phyloP scores from a whole-genome alignment of 1,284 basidiomycete genomes.

The Tetrapyrgos nigripes region DNA sequence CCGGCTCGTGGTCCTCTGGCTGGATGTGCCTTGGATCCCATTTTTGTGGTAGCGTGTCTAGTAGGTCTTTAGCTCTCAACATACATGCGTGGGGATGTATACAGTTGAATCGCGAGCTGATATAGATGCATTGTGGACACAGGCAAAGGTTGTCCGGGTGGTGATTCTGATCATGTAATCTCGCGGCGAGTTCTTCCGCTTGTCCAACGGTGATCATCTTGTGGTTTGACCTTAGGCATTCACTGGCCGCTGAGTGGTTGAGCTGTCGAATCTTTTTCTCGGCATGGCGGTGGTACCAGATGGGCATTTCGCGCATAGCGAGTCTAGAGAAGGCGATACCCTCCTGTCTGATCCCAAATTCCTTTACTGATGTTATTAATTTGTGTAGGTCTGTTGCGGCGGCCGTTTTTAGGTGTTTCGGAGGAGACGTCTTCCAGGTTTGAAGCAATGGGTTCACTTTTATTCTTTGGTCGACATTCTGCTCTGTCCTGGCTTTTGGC shows the following conservation, averaged over 20 bases:
- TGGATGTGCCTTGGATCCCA: slow-evolving; percentile 3
- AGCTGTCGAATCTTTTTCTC: not conserved
- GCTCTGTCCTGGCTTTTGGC: not conserved
- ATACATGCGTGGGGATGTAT: slow-evolving; percentile 6
- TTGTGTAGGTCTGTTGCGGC: slow-evolving; percentile 21
- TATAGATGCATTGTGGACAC: slow-evolving; percentile 4
- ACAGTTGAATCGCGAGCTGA: not conserved
- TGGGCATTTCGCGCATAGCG: slow-evolving; percentile 22
- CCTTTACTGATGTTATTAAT: slow-evolving; percentile 18
- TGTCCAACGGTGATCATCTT: not conserved
- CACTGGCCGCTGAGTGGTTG: not conserved
- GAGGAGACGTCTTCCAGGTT: slow-evolving; percentile 21
- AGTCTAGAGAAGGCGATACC: slow-evolving; percentile 17
- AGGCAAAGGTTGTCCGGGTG: not conserved
- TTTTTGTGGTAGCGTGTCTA: slow-evolving; percentile 16
- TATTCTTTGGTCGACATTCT: slow-evolving; percentile 7
- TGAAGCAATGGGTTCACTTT: slow-evolving; percentile 28
- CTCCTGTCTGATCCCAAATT: slow-evolving; percentile 24
- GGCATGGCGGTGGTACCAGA: slow-evolving; percentile 32
- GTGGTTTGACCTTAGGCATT: slow-evolving; percentile 1
- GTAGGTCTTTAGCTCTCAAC: slow-evolving; percentile 7
- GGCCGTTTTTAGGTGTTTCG: not conserved
- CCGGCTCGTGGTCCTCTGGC: slow-evolving; percentile 19
- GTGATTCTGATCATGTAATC: not conserved
- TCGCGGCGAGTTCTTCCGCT: slow-evolving; percentile 2